These are phyloP conservation scores for Usnea hakonensis DNA, from an alignment of 495 filamentous ascomycete species.

Conservation along the genomic window DNA sequence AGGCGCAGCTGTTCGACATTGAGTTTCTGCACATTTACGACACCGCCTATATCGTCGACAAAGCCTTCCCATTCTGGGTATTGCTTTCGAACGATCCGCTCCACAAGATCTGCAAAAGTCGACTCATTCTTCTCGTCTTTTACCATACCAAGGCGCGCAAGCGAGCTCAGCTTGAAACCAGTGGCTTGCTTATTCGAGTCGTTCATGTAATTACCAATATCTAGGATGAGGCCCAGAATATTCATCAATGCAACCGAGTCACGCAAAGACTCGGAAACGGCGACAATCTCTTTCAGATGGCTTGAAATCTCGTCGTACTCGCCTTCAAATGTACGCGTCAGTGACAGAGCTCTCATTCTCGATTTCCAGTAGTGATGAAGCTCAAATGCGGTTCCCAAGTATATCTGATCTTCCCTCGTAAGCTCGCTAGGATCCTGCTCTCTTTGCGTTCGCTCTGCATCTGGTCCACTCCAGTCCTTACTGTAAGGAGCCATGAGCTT, in stretches of 20 bases:
- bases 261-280: conserved; percentile 78
- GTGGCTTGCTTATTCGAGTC: conserved; percentile 96
- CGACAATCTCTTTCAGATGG: conserved; percentile 73
- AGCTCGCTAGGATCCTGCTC: conserved; percentile 86
- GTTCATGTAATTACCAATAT: conserved; percentile 99
- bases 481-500: conserved; percentile 93
- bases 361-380: conserved; percentile 98
- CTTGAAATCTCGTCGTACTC: conserved; percentile 87
- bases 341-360: conserved; percentile 78
- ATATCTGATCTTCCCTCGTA: conserved; percentile 91
- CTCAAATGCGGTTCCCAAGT: conserved; percentile 85
- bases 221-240: conserved; percentile 88
- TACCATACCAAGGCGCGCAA: conserved; percentile 92
- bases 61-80: conserved; percentile 95
- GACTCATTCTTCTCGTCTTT: conserved; percentile 99
- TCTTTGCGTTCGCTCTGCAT: conserved; percentile 66
- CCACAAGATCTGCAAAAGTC: conserved; percentile 92
- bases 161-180: conserved; percentile 93
- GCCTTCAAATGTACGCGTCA: conserved; percentile 76
- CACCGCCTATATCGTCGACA: conserved; percentile 73
- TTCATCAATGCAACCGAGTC: conserved; percentile 92
- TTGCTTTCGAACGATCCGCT: conserved; percentile 91
- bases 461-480: conserved; percentile 91
- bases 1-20: conserved; percentile 85
- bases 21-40: conserved; percentile 79